Evolutionary conservation across 2,329 filamentous ascomycete species (phyloP), one percentile per base, ranked within the genome.

Genomic region (Tolypocladium inflatum): DNA sequence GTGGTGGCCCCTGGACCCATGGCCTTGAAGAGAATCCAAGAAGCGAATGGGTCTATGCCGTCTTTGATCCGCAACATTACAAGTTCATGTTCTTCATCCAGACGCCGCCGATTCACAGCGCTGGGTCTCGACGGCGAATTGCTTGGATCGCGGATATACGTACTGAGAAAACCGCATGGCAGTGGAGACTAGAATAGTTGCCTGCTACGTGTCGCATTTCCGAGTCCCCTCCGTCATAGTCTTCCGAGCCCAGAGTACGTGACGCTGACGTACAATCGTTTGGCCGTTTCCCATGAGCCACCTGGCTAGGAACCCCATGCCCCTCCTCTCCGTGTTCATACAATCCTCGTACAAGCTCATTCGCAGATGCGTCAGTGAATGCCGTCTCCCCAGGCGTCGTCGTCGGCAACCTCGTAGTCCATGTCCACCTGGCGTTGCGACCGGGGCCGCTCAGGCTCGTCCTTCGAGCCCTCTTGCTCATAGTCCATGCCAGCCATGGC

Each of bases 321-420:
- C 43, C 2, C 5, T 4, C 21, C 43, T 21, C 43, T 48, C n/a
- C 21, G 30, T 15, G 30, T 15, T 21, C 6, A 35, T 37, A 37
- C 48, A 37, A 21, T 35, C 10, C 19, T 52, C 21, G 48, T 21
- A 35, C 48, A 26, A 4, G 17, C 11, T 11, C 15, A n/a, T 52
- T 4, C 17, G n/a, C 9, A 52, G 13, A 21, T 35, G 19, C 30
- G 3, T n/a, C 54, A 53, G 41, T 35, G 19, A 7, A 37, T 33
- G 52, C 33, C 63, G 43, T 62, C 56, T 41, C 68, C 74, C 75
- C 78, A 81, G 45, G 74, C 75, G 55, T 78, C 75, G 48, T 80
- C 79, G 51, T 79, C 80, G 3, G 74, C 79, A 21, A 81, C 76
- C 60, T 82, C 80, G 61, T 81, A 82, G 57, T 81, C 80, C 76